A percentile compares a stretch with the other conserved stretches of the same genome.
Conservation (phyloP, 805 yeast species). For the Grigorovia jiainica region DNA sequence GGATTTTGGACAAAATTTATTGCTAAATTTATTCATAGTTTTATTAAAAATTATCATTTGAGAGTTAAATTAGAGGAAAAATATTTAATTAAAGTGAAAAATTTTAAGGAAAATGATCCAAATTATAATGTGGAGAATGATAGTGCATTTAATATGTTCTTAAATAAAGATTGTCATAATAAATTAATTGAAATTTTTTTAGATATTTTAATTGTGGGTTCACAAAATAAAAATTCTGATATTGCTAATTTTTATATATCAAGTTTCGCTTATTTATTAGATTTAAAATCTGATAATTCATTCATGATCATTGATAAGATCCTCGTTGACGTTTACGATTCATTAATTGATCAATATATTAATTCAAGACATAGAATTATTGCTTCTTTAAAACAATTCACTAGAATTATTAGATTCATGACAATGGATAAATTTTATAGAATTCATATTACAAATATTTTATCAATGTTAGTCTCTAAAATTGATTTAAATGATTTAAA, state of each 20-base stretch:
- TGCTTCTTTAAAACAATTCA: constrained; percentile 61
- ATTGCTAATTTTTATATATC: constrained; percentile 52
- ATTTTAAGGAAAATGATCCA: constrained; percentile 5
- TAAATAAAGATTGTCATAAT: constrained; percentile 30
- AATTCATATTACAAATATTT: constrained; percentile 67
- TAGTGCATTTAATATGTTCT: constrained; percentile 1
- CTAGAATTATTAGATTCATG: constrained; percentile 58
- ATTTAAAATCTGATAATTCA: constrained; percentile 42
- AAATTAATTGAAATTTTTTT: constrained; percentile 37
- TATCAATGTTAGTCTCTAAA: constrained; percentile 65
- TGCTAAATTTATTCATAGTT: constrained; percentile 51
- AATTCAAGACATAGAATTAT: constrained; percentile 73
- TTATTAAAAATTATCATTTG: constrained; percentile 52
- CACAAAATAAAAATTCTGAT: constrained; percentile 60
- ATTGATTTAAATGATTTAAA: constrained; percentile 81
- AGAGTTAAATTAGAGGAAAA: constrained; percentile 42
- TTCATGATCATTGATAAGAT: constrained; percentile 41
- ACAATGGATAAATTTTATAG: constrained; percentile 54
- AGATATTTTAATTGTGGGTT: constrained; percentile 48
- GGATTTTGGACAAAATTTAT: constrained; percentile 77
- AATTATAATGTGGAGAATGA: constrained; percentile 7
- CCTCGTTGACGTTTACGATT: constrained; percentile 66
- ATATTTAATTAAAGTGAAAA: constrained; percentile 22
- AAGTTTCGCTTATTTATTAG: constrained; percentile 55
- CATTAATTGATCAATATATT: constrained; percentile 52